Evolutionary conservation across 768 basidiomycete species (phyloP), one percentile per base, ranked within the genome.

Genomic region (Cystoderma amianthinum): DNA sequence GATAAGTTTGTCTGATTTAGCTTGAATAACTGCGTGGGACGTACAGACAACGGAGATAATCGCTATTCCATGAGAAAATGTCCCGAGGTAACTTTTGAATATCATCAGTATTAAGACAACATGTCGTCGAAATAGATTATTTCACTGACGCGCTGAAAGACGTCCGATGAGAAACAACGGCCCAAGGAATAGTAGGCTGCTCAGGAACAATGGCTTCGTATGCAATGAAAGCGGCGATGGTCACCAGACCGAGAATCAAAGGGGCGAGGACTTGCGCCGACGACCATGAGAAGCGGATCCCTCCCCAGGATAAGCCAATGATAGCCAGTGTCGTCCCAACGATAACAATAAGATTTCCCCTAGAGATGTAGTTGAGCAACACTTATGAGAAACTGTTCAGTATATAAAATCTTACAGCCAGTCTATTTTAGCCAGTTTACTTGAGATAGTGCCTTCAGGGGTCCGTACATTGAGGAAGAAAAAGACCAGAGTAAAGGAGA

Each of bases 281-380:
- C 3, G 42, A 32, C 76, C 77, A 80, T 1, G 67, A 47, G 42
- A 58, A 67, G 0, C 46, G 42, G 21, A 65, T 53, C 1, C 77
- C 76, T 22, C 66, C 76, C 71, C 71, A 76, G 1, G 70, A 74
- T 3, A 79, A 51, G 0, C 49, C 73, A 25, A 74, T 51, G 17
- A 68, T n/a, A n/a, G n/a, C n/a, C n/a, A n/a, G n/a, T n/a, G n/a
- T n/a, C n/a, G n/a, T n/a, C n/a, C n/a, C n/a, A n/a, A n/a, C n/a
- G n/a, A n/a, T n/a, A n/a, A n/a, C n/a, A n/a, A n/a, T n/a, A n/a
- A n/a, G n/a, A n/a, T n/a, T n/a, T n/a, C n/a, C n/a, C n/a, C n/a
- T n/a, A n/a, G n/a, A n/a, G n/a, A n/a, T n/a, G n/a, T n/a, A n/a
- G n/a, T n/a, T n/a, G n/a, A n/a, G n/a, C n/a, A n/a, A n/a, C n/a